phyloP scores from a whole-genome alignment of 306 rosid species.

The Dalbergia oliveri region DNA sequence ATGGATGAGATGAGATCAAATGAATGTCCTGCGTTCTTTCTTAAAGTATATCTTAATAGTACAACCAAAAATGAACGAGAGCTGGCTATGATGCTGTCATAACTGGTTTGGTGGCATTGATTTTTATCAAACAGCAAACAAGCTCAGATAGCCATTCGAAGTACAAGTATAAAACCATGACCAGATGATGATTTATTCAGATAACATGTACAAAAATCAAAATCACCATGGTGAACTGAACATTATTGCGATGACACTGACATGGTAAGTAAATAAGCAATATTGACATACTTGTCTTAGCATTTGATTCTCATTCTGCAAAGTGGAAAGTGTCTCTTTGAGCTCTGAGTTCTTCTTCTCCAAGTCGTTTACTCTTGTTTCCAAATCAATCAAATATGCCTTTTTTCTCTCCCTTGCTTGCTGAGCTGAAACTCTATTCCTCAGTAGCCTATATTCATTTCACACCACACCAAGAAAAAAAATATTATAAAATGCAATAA shows the following conservation, averaged over 20 bases:
- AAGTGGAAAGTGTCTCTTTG: conserved; percentile 83
- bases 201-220: neutral
- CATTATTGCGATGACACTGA: neutral
- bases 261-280: conserved; percentile 7
- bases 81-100: neutral
- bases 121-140: conserved; percentile 1
- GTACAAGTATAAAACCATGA: neutral
- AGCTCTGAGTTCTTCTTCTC: conserved; percentile 88
- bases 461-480: conserved; percentile 13
- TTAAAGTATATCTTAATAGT: neutral
- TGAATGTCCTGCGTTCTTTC: neutral
- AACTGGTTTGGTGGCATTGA: conserved; percentile 2
- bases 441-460: conserved; percentile 67
- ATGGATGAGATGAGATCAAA: neutral
- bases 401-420: conserved; percentile 99
- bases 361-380: conserved; percentile 73
- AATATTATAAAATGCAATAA: conserved; percentile 46
- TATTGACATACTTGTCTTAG: conserved; percentile 84
- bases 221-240: neutral
- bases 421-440: conserved; percentile 98
- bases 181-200: neutral
- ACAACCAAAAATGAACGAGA: neutral
- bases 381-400: conserved; percentile 87
- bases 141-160: neutral
- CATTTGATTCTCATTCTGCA: conserved; percentile 99